phyloP scores from a whole-genome alignment of 2,329 filamentous ascomycete genomes.

The Epichloe bromicola region DNA sequence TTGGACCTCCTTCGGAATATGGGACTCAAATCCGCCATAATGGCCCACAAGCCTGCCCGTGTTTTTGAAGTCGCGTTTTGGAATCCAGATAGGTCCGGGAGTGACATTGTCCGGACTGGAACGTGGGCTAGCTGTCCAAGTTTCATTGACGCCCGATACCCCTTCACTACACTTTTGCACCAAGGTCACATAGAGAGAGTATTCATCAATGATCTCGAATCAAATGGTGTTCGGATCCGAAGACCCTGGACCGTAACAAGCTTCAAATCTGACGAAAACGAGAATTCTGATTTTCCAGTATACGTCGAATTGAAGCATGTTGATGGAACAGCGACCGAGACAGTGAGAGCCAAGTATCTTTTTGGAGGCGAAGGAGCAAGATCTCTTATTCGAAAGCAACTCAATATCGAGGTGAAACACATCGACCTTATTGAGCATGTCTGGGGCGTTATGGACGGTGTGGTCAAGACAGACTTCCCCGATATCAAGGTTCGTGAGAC shows the following conservation, averaged over 20 bases:
- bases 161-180: constrained; percentile 57
- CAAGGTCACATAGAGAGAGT: constrained; percentile 60
- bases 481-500: constrained; percentile 50
- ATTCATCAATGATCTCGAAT: constrained; percentile 52
- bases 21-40: constrained; percentile 76
- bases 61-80: constrained; percentile 70
- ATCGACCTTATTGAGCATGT: constrained; percentile 59
- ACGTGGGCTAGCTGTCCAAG: constrained; percentile 81
- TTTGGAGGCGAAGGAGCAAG: constrained; percentile 60
- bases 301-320: constrained; percentile 65
- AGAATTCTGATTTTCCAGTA: constrained; percentile 58
- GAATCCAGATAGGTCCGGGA: constrained; percentile 44
- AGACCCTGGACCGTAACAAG: constrained; percentile 51
- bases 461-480: constrained; percentile 60
- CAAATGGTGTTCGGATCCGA: constrained; percentile 47
- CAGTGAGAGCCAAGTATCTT: constrained; percentile 53
- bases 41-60: constrained; percentile 76
- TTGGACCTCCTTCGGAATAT: constrained; percentile 79
- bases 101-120: constrained; percentile 51
- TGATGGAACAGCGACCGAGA: constrained; percentile 59
- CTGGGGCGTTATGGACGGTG: constrained; percentile 66
- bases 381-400: constrained; percentile 49
- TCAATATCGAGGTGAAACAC: constrained; percentile 58
- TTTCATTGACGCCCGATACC: constrained; percentile 63
- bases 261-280: constrained; percentile 45